These are phyloP conservation scores for Ilex asprella DNA, from an alignment of 257 asterid genomes.

Conservation along the genomic window DNA sequence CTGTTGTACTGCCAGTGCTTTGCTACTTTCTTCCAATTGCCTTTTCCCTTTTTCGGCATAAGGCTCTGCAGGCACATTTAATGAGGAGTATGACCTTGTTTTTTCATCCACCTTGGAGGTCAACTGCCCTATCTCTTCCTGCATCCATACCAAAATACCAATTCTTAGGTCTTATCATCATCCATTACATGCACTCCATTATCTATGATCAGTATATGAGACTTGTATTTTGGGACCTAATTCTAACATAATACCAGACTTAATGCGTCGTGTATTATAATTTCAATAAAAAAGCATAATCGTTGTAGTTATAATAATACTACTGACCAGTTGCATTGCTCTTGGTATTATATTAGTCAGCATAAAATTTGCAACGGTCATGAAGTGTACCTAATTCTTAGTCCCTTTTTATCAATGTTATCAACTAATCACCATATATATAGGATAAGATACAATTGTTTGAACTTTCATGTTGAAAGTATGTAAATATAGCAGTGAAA, in stretches of 20 bases:
- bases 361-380: no score
- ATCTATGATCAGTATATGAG: neutral
- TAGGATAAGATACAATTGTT: no score
- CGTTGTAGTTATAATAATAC: neutral
- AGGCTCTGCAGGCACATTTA: constrained; percentile 31
- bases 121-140: constrained; percentile 47
- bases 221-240: neutral
- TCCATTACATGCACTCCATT: neutral
- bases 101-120: constrained; percentile 25
- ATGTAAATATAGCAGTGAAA: no score
- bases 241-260: neutral
- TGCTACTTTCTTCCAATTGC: constrained; percentile 11
- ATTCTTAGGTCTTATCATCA: neutral
- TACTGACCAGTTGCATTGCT: no score
- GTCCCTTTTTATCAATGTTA: no score
- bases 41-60: constrained; percentile 25
- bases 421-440: no score
- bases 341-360: no score
- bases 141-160: constrained; percentile 18
- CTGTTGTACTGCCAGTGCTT: constrained; percentile 25
- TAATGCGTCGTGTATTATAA: neutral
- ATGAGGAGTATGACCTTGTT: constrained; percentile 31
- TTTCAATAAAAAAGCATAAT: neutral
- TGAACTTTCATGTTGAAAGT: no score
- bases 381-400: no score